phyloP scores from a whole-genome alignment of 345 rosid species.

The Eucalyptus tenuipes region DNA sequence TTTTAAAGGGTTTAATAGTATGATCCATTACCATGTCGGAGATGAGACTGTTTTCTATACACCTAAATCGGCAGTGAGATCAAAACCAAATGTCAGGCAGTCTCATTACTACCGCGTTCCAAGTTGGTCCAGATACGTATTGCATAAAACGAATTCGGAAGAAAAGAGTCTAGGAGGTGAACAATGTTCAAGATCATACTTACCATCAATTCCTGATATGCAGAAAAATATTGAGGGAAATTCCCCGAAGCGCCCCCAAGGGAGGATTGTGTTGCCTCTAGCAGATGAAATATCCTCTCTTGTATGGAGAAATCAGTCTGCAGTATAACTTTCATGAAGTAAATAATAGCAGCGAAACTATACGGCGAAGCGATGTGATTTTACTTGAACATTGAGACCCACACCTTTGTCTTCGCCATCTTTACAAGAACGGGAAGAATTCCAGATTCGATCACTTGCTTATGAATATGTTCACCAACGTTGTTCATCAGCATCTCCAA shows the following conservation, averaged over 20 bases:
- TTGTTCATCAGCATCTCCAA: conserved; percentile 97
- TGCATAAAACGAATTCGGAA: background rate
- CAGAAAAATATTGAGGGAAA: conserved; percentile 76
- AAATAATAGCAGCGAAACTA: background rate
- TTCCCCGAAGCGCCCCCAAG: conserved; percentile 87
- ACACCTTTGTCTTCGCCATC: conserved; percentile 93
- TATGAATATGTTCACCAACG: conserved; percentile 67
- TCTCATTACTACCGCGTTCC: background rate
- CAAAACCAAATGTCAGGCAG: background rate
- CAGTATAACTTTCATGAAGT: background rate
- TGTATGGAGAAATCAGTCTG: conserved; percentile 82
- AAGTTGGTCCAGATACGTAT: background rate
- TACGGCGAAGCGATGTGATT: background rate
- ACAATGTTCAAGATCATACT: conserved; percentile 8
- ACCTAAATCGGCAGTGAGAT: background rate
- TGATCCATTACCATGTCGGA: background rate
- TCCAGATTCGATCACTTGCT: conserved; percentile 66
- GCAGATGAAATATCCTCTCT: conserved; percentile 87
- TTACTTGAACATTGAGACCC: background rate
- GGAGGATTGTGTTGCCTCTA: conserved; percentile 94
- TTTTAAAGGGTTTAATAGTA: background rate
- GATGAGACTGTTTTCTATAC: background rate
- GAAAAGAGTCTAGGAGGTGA: background rate
- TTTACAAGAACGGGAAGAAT: conserved; percentile 73
- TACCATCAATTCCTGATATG: conserved; percentile 91